phyloP scores from a whole-genome alignment of 2,329 filamentous ascomycete species.

The Orbilia ellipsospora region DNA sequence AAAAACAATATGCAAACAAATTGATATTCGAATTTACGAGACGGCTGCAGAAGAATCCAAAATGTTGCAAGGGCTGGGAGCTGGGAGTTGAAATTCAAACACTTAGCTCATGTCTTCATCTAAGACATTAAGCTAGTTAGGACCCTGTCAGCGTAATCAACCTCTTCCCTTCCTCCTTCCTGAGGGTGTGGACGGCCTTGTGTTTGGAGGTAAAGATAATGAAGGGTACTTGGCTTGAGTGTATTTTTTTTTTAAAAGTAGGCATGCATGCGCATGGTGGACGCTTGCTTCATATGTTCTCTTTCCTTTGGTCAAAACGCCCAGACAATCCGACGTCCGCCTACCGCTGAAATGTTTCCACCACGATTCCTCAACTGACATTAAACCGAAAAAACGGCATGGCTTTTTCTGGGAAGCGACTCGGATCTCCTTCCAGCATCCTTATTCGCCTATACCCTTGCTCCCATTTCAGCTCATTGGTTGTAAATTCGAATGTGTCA shows the following conservation, averaged over 20 bases:
- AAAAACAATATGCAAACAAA: constrained; percentile 30
- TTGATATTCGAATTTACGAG: constrained; percentile 54
- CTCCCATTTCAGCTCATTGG: constrained; percentile 50
- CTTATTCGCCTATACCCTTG: constrained; percentile 54
- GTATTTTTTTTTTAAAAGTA: constrained; percentile 6
- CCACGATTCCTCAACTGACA: constrained; percentile 41
- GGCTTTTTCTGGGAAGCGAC: constrained; percentile 50
- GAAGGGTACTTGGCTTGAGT: constrained; percentile 25
- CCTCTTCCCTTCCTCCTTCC: constrained; percentile 29
- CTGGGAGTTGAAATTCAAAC: constrained; percentile 27
- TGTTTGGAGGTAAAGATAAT: not conserved
- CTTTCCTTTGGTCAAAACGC: constrained; percentile 30
- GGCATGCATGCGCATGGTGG: not conserved
- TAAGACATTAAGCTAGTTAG: constrained; percentile 53
- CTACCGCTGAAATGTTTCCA: constrained; percentile 24
- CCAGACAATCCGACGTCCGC: constrained; percentile 38
- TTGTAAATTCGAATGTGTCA: constrained; percentile 54
- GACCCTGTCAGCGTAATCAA: constrained; percentile 51
- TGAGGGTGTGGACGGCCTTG: constrained; percentile 26
- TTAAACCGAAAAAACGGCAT: constrained; percentile 55
- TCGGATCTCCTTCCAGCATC: constrained; percentile 53
- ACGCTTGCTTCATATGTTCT: constrained; percentile 29
- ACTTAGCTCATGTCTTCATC: constrained; percentile 51
- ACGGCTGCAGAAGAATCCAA: constrained; percentile 51
- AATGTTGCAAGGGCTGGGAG: constrained; percentile 52